Conservation (phyloP, 2,329 filamentous ascomycete genomes). For the Magnaporthiopsis rhizophila region DNA sequence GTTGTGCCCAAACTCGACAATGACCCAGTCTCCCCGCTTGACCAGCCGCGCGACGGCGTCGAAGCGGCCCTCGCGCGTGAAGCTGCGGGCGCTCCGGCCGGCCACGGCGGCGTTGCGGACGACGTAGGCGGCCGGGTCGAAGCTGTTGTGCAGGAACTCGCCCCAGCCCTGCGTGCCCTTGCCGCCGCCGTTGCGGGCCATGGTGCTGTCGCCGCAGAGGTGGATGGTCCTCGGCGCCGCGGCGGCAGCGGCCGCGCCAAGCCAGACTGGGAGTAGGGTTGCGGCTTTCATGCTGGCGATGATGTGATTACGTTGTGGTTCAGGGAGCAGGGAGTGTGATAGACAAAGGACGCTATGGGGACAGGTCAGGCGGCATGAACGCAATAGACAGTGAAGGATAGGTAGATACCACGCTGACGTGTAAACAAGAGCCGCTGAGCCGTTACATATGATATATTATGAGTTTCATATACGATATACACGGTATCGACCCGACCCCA, state of each 20-base stretch:
- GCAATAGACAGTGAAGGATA: no score
- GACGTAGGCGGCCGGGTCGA: constrained; percentile 22
- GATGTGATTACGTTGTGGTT: no score
- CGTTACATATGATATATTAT: no score
- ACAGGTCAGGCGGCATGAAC: no score
- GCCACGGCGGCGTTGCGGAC: constrained; percentile 59
- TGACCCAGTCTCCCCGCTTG: constrained; percentile 49
- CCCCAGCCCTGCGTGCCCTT: constrained; percentile 38
- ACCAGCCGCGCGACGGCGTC: constrained; percentile 40
- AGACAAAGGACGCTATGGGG: no score
- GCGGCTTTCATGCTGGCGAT: no score
- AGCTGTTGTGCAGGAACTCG: constrained; percentile 32
- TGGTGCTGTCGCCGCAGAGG: constrained; percentile 49
- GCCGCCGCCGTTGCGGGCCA: constrained; percentile 31
- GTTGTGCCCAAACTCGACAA: constrained; percentile 67
- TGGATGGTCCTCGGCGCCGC: constrained; percentile 29
- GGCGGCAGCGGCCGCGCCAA: background rate
- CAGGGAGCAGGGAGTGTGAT: no score
- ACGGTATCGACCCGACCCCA: no score
- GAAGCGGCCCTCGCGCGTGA: constrained; percentile 59
- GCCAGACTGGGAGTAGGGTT: no score
- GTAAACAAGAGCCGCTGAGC: no score
- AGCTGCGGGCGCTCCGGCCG: constrained; percentile 59
- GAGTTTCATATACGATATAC: no score
- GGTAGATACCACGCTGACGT: no score